Percentiles rank a stretch among this genome's conserved stretches.
Conservation (phyloP, 2,329 filamentous ascomycete species). For the Penicillium sp. region DNA sequence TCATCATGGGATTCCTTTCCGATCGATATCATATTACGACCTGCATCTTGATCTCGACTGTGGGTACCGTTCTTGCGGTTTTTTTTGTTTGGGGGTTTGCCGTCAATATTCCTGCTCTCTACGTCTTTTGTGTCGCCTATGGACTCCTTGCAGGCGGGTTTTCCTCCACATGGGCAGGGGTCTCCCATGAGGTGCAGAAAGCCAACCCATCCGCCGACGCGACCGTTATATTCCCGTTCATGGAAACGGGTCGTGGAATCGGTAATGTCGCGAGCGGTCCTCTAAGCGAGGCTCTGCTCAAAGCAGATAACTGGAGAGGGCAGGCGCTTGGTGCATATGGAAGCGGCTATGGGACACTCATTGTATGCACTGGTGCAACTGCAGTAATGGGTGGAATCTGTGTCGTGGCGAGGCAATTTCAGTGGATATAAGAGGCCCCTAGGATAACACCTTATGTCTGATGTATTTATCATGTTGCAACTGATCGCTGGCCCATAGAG, state of each 20-base stretch:
- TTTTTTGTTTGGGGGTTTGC: slow-evolving; percentile 25
- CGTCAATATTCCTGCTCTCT: slow-evolving; percentile 12
- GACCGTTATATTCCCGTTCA: slow-evolving; percentile 24
- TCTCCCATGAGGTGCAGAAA: slow-evolving; percentile 18
- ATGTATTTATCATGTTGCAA: background rate
- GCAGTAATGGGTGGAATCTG: slow-evolving; percentile 19
- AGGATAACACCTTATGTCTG: background rate
- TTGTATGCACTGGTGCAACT: slow-evolving; percentile 21
- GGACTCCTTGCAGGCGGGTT: slow-evolving; percentile 21
- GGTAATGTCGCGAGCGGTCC: slow-evolving; percentile 23
- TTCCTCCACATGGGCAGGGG: slow-evolving; percentile 23
- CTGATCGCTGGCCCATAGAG: too few species aligned
- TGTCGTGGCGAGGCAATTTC: slow-evolving; percentile 14
- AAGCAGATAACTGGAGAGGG: slow-evolving; percentile 13
- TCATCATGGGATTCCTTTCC: slow-evolving; percentile 35
- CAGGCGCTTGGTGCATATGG: slow-evolving; percentile 18
- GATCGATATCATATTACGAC: slow-evolving; percentile 23
- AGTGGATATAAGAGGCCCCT: slow-evolving; percentile 10
- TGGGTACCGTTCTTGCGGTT: slow-evolving; percentile 19
- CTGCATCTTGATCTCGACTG: slow-evolving; percentile 20
- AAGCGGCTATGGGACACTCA: slow-evolving; percentile 19
- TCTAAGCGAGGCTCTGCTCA: slow-evolving; percentile 21
- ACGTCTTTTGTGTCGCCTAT: slow-evolving; percentile 20
- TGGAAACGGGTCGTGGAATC: slow-evolving; percentile 22
- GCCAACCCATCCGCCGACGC: slow-evolving; percentile 17